Evolutionary conservation across 495 filamentous ascomycete genomes (phyloP).

Genomic region (Trichocladium uniseriatum): DNA sequence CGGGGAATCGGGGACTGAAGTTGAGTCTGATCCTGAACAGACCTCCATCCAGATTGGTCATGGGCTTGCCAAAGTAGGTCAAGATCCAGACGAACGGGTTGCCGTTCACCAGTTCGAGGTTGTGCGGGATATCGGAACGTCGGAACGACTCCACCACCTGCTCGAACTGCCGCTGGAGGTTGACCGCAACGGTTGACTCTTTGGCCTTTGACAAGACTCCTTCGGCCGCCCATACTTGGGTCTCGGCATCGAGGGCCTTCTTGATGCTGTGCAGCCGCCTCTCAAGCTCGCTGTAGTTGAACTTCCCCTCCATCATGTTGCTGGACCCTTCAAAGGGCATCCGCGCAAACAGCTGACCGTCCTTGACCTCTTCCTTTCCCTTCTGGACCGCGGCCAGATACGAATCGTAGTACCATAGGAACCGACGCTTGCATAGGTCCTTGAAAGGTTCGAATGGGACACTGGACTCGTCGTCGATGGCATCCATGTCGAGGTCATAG

Average conservation of each 20-base stretch:
- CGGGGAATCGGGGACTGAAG: slow-evolving; percentile 83
- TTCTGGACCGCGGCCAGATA: slow-evolving; percentile 64
- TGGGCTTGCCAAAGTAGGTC: slow-evolving; percentile 83
- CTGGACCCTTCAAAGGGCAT: slow-evolving; percentile 78
- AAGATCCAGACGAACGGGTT: slow-evolving; percentile 60
- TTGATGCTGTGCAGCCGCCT: slow-evolving; percentile 57
- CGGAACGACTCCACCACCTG: slow-evolving; percentile 70
- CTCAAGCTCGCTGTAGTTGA: slow-evolving; percentile 71
- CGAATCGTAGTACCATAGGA: slow-evolving; percentile 90
- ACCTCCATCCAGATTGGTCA: slow-evolving; percentile 90
- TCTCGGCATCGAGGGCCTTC: slow-evolving; percentile 61
- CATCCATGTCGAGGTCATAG: slow-evolving; percentile 43
- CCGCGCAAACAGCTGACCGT: slow-evolving; percentile 52
- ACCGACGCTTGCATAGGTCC: slow-evolving; percentile 83
- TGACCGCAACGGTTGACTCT: slow-evolving; percentile 67
- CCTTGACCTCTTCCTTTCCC: slow-evolving; percentile 49
- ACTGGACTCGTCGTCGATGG: slow-evolving; percentile 42
- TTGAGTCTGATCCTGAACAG: slow-evolving; percentile 71
- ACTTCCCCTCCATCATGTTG: slow-evolving; percentile 82
- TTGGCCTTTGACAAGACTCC: slow-evolving; percentile 54
- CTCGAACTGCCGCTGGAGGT: slow-evolving; percentile 72
- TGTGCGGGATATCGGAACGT: slow-evolving; percentile 56
- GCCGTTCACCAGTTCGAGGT: slow-evolving; percentile 60
- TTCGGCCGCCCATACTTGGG: slow-evolving; percentile 57
- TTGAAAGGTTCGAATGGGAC: slow-evolving; percentile 68